Base-by-base conservation (phyloP, 1,284 basidiomycete genomes). In the Apiotrichum siamense region DNA sequence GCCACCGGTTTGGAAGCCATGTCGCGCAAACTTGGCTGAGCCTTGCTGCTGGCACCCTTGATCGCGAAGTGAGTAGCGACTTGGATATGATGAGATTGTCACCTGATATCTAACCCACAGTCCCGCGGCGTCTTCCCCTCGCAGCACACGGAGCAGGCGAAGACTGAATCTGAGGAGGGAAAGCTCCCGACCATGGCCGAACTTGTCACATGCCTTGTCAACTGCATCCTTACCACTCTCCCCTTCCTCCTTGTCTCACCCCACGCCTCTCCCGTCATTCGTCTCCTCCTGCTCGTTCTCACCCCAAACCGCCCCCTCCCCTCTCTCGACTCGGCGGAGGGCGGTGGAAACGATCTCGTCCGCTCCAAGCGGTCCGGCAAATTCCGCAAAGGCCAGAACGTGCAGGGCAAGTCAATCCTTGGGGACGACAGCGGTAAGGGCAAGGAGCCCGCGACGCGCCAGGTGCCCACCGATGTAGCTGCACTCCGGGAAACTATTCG, bases 1-100 rank as follows among this genome's bases (percentile, higher is more conserved):
- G 78, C 62, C 87, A 96, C 66, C 81, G 91, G 21, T 92, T 91
- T 74, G 88, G 86, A 17, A 92, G 88, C 23, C 92, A 96, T 79
- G 91, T 94, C 10, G 85, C 86, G 59, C 91, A 96, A 70, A 94
- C 90, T 0, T 76, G 93, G 57, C 79, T 94, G 59, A 80, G 79
- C 4, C 79, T 89, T 7, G 83, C 84, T 0, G 75, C 75, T n/a
- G 80, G 84, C 40, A 90, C 89, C 0, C 75, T 92, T 23, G 80
- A 83, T 42, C 80, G 91, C 63, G 92, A 97, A 80, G 89, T 88
- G 54, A 46, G 78, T 57, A 17, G 36, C 5, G 12, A 11, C 12
- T 13, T 10, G 24, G 25, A 12, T 20, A 4, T 10, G 11, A 6
- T 42, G 26, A 18, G n/a, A 12, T 29, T 6, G 36, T 21, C 23